Evolutionary conservation across 345 rosid genomes (phyloP), one percentile per base, ranked within the genome.

Genomic region (Syzygium aqueum): DNA sequence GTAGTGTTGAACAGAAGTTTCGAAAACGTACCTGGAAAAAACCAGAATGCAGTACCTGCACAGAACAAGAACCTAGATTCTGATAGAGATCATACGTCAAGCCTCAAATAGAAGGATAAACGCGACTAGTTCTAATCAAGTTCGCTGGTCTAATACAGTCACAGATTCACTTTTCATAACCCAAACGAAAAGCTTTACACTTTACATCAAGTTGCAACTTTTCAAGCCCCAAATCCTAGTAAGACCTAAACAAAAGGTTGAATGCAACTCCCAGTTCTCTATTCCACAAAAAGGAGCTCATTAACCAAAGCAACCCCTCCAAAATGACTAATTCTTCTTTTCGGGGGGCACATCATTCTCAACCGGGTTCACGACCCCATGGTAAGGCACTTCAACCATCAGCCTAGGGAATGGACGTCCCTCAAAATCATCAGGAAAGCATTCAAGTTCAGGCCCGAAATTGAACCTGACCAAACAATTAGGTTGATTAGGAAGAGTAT

Each of bases 401-500:
- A 96, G 94, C 89, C 85, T 94, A 53, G 99, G 99, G 63, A 89
- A 80, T 2, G 94, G 92, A 87, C 95, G 95, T 25, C 92, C 99
- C 51, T 94, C 96, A 87, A 96, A 94, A 86, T 94, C 95, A 85
- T 92, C 93, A 0, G 98, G 98, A 87, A 92, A 94, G 89, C 59
- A 90, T 63, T 95, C 98, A 88, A 96, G 95, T 82, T 94, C 92
- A 10, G 99, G 99, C 56, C 99, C 99, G 83, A 96, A 97, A 91
- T 96, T 96, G 91, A 97, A 97, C 93, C 91, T 95, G 88, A 97
- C 99, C 61, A 86, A 87, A 90, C 99, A 96, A 84, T 95, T 96
- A 84, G 98, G 94, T 91, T 96, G 99, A 89, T 92, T 91, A 16
- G 99, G 99, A 87, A 97, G 99, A 84, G 99, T 96, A 89, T 97